phyloP scores from a whole-genome alignment of 2,329 filamentous ascomycete species.

The Lecanicillium sp. region DNA sequence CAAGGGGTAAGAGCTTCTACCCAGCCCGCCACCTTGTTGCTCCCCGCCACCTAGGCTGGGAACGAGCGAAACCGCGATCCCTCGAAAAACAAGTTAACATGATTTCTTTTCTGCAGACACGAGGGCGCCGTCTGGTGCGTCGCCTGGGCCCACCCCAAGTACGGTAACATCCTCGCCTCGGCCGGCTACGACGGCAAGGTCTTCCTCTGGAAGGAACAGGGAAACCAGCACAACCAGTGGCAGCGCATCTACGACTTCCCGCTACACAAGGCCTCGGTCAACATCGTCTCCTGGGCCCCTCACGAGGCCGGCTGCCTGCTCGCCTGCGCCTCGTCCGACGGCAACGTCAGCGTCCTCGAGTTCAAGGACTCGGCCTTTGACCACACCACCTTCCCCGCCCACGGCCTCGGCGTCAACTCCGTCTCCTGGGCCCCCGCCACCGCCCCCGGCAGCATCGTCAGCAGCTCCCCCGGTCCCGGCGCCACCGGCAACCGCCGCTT shows the following conservation, averaged over 20 bases:
- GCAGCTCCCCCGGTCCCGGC: slow-evolving; percentile 56
- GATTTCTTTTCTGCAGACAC: slow-evolving; percentile 52
- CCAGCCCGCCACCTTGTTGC: not conserved
- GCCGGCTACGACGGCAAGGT: slow-evolving; percentile 97
- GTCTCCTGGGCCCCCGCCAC: slow-evolving; percentile 92
- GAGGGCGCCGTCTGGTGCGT: slow-evolving; percentile 98
- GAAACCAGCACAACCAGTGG: slow-evolving; percentile 54
- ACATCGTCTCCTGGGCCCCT: slow-evolving; percentile 95
- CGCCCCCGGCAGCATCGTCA: slow-evolving; percentile 76
- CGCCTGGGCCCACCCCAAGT: slow-evolving; percentile 97
- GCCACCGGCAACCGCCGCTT: slow-evolving; percentile 69
- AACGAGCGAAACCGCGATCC: too few species aligned
- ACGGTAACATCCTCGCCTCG: slow-evolving; percentile 94
- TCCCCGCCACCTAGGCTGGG: too few species aligned
- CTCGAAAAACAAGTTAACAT: slow-evolving; percentile 14
- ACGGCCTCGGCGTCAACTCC: slow-evolving; percentile 90
- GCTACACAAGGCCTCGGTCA: slow-evolving; percentile 91
- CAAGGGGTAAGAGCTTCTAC: slow-evolving; percentile 64
- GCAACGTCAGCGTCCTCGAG: slow-evolving; percentile 87
- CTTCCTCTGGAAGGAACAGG: slow-evolving; percentile 93
- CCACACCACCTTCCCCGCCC: slow-evolving; percentile 82
- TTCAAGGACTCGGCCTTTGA: slow-evolving; percentile 96
- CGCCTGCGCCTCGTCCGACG: slow-evolving; percentile 89
- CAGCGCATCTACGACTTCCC: slow-evolving; percentile 89
- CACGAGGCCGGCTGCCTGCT: slow-evolving; percentile 93